These are phyloP conservation scores for Stachybotrys chartarum DNA, from an alignment of 2,329 filamentous ascomycete genomes.

Conservation along the genomic window DNA sequence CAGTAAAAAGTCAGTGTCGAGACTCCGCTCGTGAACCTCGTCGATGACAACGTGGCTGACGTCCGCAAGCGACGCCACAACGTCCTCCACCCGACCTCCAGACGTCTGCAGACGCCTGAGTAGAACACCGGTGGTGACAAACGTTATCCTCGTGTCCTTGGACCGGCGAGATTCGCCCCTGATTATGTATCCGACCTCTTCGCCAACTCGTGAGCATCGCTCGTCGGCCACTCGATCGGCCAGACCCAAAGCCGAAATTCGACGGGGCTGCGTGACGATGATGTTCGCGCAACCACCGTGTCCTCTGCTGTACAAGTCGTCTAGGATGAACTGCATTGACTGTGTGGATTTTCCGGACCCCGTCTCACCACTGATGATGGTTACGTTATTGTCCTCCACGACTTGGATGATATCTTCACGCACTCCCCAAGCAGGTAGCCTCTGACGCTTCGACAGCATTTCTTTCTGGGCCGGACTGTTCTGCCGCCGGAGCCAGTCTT, in stretches of 20 bases:
- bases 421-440: constrained; percentile 81
- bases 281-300: constrained; percentile 79
- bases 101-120: constrained; percentile 86
- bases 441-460: constrained; percentile 67
- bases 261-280: constrained; percentile 88
- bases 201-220: constrained; percentile 71
- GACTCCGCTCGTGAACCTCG: constrained; percentile 89
- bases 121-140: constrained; percentile 92
- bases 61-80: constrained; percentile 74
- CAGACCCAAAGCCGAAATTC: constrained; percentile 89
- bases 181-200: constrained; percentile 88
- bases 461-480: constrained; percentile 56
- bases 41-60: constrained; percentile 94
- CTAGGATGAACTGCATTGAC: constrained; percentile 90
- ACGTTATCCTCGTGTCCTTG: constrained; percentile 76
- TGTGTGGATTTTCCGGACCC: constrained; percentile 97
- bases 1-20: constrained; percentile 91
- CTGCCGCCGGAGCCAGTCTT: constrained; percentile 66
- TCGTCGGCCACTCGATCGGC: constrained; percentile 94
- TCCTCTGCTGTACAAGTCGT: constrained; percentile 73
- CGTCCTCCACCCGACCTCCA: constrained; percentile 70
- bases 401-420: constrained; percentile 69
- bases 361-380: constrained; percentile 94
- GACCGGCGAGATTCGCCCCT: constrained; percentile 79
- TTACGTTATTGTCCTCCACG: constrained; percentile 74